Evolutionary conservation across 1,284 basidiomycete genomes (phyloP).

Genomic region (Salmacisia buchloeana): DNA sequence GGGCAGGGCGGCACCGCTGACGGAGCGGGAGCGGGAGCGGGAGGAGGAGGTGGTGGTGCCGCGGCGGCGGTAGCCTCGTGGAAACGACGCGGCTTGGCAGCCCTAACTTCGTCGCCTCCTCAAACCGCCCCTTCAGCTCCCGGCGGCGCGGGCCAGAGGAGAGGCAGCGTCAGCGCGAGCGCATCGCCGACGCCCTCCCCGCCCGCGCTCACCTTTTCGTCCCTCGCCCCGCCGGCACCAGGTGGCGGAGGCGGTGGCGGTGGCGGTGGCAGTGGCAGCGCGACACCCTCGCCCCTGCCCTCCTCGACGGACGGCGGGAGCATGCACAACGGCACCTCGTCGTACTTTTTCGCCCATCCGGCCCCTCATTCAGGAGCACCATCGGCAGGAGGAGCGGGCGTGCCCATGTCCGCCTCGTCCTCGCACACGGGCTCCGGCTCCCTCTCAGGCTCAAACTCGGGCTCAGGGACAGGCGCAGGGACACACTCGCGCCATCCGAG

Average conservation of each 20-base stretch:
- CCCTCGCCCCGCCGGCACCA: not conserved
- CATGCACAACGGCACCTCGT: not conserved
- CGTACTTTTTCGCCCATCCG: not conserved
- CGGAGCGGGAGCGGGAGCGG: not conserved
- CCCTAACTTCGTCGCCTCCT: not conserved
- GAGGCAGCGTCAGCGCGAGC: too few species aligned
- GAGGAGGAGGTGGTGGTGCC: not conserved
- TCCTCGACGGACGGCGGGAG: too few species aligned
- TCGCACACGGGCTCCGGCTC: not conserved
- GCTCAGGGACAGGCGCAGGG: too few species aligned
- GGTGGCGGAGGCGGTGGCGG: not conserved
- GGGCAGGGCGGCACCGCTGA: not conserved
- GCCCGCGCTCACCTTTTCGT: not conserved
- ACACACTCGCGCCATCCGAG: not conserved
- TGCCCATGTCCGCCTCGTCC: not conserved
- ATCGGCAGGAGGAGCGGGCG: not conserved
- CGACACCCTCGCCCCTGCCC: not conserved
- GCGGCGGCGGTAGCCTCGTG: not conserved
- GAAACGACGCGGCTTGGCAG: constrained; percentile 1
- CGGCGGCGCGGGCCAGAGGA: too few species aligned
- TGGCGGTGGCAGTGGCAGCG: not conserved
- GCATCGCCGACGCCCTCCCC: too few species aligned
- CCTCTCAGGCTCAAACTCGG: not conserved
- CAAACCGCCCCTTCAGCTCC: too few species aligned
- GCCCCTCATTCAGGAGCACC: not conserved